Evolutionary conservation across 345 rosid genomes (phyloP).

Genomic region (Eutrema japonicum): DNA sequence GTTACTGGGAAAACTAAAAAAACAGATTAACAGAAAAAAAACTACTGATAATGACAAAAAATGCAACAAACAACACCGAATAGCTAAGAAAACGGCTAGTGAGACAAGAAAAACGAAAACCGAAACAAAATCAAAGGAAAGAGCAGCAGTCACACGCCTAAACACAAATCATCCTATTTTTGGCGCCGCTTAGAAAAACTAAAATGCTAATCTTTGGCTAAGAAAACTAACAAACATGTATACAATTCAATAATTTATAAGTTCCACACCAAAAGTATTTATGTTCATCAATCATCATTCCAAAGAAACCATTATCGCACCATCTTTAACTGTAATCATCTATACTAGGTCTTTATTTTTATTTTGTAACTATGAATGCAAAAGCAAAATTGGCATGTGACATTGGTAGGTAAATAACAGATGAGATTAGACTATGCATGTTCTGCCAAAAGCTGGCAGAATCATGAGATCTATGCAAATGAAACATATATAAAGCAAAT

Average conservation of each 20-base stretch:
- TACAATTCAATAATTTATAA: not conserved
- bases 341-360: not conserved
- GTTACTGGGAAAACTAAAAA: too few species aligned
- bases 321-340: not conserved
- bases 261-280: not conserved
- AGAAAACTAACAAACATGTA: not conserved
- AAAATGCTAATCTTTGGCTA: too few species aligned
- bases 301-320: constrained; percentile 2
- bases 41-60: too few species aligned
- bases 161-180: too few species aligned
- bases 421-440: constrained; percentile 30
- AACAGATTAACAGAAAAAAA: too few species aligned
- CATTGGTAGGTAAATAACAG: constrained; percentile 17
- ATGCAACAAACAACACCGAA: too few species aligned
- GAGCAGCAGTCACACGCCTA: too few species aligned
- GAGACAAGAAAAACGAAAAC: too few species aligned
- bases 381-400: constrained; percentile 30
- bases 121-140: too few species aligned
- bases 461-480: constrained; percentile 9
- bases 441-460: constrained; percentile 18
- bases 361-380: not conserved
- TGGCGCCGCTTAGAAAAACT: too few species aligned
- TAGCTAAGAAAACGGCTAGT: too few species aligned
- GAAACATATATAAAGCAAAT: not conserved
- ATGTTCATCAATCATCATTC: not conserved